Percentiles rank a stretch among this genome's conserved stretches.
Conservation (phyloP, 1,284 basidiomycete genomes). For the Malassezia pachydermatis region DNA sequence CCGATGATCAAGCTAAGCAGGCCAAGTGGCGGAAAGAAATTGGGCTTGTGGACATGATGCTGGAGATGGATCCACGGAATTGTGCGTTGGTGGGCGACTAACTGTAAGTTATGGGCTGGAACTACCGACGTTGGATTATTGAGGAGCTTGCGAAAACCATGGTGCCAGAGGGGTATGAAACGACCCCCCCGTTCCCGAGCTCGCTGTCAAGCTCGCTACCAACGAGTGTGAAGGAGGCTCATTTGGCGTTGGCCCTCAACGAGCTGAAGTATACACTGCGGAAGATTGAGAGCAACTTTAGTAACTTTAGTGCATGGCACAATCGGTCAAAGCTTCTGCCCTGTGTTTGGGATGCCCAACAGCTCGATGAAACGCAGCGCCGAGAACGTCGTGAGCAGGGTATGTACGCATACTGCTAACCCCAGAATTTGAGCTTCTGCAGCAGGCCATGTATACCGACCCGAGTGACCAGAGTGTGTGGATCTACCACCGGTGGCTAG, state of each 20-base stretch:
- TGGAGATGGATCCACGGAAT: conserved; percentile 41
- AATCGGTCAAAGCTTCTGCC: conserved; percentile 75
- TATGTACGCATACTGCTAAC: background rate
- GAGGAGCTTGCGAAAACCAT: conserved; percentile 22
- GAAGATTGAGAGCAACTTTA: conserved; percentile 90
- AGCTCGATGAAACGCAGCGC: conserved; percentile 46
- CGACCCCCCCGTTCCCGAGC: conserved; percentile 7
- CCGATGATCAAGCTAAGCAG: background rate
- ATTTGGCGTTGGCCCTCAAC: conserved; percentile 21
- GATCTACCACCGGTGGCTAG: conserved; percentile 94
- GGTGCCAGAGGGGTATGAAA: background rate
- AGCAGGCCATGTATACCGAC: conserved; percentile 91
- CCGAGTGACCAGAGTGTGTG: conserved; percentile 92
- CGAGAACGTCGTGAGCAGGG: conserved; percentile 54
- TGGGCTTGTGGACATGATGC: conserved; percentile 41
- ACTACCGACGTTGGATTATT: conserved; percentile 37
- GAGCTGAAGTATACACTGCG: conserved; percentile 55
- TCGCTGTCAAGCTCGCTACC: conserved; percentile 6
- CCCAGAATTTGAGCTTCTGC: conserved; percentile 78
- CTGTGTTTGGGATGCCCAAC: conserved; percentile 56
- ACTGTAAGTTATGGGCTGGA: conserved; percentile 36
- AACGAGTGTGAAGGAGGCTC: background rate
- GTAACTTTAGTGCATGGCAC: conserved; percentile 98
- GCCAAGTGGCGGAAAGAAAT: conserved; percentile 37
- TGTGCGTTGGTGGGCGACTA: conserved; percentile 22